These are phyloP conservation scores for Phialocephala sp. DNA, from an alignment of 2,329 filamentous ascomycete species.

Conservation along the genomic window DNA sequence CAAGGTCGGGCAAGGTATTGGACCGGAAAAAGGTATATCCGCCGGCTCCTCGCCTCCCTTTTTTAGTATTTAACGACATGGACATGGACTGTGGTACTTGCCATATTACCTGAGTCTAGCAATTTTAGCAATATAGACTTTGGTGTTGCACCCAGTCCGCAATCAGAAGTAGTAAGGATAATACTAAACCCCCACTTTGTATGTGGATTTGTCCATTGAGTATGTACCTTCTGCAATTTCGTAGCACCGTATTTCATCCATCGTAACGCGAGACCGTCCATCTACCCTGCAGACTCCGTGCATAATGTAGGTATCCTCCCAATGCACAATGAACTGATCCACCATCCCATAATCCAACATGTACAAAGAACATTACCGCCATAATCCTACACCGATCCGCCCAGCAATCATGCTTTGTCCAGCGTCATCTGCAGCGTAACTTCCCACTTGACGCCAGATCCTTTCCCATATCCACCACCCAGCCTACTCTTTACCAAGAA, in stretches of 20 bases:
- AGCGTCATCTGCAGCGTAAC: conserved; percentile 78
- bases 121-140: too few species aligned
- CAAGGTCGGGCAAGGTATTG: too few species aligned
- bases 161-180: too few species aligned
- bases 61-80: too few species aligned
- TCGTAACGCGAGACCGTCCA: not conserved
- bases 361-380: conserved; percentile 1
- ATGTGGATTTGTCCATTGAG: not conserved
- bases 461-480: conserved; percentile 84
- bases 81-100: too few species aligned
- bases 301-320: not conserved
- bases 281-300: not conserved
- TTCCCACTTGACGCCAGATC: conserved; percentile 85
- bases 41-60: too few species aligned
- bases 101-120: too few species aligned
- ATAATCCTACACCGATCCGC: conserved; percentile 11
- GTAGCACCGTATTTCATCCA: not conserved
- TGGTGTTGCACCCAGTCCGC: too few species aligned
- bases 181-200: not conserved
- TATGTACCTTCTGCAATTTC: not conserved
- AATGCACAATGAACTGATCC: not conserved
- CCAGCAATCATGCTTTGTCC: conserved; percentile 31
- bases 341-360: conserved; percentile 7
- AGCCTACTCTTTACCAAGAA: conserved; percentile 84
- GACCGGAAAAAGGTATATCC: too few species aligned